phyloP scores from a whole-genome alignment of 2,329 filamentous ascomycete genomes.

The Microcera coccophila region DNA sequence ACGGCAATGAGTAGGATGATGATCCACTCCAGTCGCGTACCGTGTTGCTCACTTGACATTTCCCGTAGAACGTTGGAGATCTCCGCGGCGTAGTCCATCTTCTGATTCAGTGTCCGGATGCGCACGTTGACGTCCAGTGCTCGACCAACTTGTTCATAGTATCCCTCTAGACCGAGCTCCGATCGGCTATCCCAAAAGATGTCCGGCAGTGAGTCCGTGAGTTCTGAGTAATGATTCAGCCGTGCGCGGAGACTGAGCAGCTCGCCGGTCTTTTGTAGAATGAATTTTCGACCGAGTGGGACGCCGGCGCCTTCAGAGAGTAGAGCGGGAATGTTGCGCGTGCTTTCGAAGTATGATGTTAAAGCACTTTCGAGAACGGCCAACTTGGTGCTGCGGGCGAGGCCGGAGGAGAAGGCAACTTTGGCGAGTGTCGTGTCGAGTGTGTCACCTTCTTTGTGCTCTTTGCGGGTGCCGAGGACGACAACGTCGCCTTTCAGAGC shows the following conservation, averaged over 20 bases:
- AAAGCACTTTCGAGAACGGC: conserved; percentile 84
- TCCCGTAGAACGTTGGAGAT: conserved; percentile 87
- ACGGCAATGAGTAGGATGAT: conserved; percentile 92
- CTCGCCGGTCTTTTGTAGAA: conserved; percentile 90
- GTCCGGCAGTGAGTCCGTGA: conserved; percentile 91
- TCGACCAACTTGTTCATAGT: conserved; percentile 89
- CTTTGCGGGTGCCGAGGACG: conserved; percentile 72
- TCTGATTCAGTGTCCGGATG: conserved; percentile 89
- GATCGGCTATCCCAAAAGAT: conserved; percentile 93
- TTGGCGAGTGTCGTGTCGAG: conserved; percentile 74
- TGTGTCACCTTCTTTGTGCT: conserved; percentile 41
- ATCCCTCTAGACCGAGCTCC: conserved; percentile 85
- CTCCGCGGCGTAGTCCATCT: conserved; percentile 96
- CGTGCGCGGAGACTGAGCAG: conserved; percentile 84
- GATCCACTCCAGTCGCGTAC: conserved; percentile 85
- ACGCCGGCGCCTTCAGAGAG: conserved; percentile 59
- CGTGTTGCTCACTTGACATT: conserved; percentile 85
- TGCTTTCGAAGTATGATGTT: conserved; percentile 80
- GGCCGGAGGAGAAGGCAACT: conserved; percentile 91
- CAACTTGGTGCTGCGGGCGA: conserved; percentile 89
- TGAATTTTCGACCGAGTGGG: conserved; percentile 61
- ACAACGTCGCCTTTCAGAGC: conserved; percentile 84
- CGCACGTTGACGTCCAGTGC: conserved; percentile 87
- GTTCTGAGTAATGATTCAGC: conserved; percentile 92
- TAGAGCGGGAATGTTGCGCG: conserved; percentile 73